Evolutionary conservation across 75 land plant species (phyloP), one percentile per base, ranked within the genome.

Genomic region (Gnetum montanum): DNA sequence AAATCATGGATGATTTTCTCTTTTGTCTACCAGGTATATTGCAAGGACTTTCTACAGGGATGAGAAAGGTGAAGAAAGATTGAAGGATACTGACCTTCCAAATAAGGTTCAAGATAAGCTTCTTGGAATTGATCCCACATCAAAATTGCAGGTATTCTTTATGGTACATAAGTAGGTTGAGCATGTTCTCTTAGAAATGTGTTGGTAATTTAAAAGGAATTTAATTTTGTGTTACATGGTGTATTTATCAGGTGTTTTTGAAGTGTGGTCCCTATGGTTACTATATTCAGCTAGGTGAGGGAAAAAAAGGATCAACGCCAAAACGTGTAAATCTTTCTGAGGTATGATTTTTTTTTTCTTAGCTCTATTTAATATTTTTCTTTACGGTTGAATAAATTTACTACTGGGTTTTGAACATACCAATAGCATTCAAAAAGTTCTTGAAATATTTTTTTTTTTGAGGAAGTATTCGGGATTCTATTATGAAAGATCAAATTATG

Each of bases 241-340:
- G 38, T 54, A 20, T 4, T 22, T 22, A 24, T 60, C 69, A 84
- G 88, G 47, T 84, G 56, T 69, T 61, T 26, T 22, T 84, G 22
- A 84, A 84, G 54, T 62, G 50, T 49, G 88, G 88, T 28, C 88
- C 88, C 5, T 84, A 70, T 64, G 88, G 88, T 46, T 62, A 29
- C 47, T 84, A 84, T 61, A 43, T 84, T 7, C 88, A 84, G 63
- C 70, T 84, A 45, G 88, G 88, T 33, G 88, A 73, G 33, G 80
- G 80, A 45, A 65, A 54, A 57, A 76, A 65, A 31, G 84, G 74
- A 1, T 54, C 44, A 31, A 20, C 50, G 37, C 88, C 88, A 2
- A 76, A 84, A 63, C 60, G 88, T 54, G 68, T 75, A 43, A 63
- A 77, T 37, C 35, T 68, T 63, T 34, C 76, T 8, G 52, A 63